These are phyloP conservation scores for Rhodotorula glutinis DNA, from an alignment of 1,284 basidiomycete species.

Conservation along the genomic window DNA sequence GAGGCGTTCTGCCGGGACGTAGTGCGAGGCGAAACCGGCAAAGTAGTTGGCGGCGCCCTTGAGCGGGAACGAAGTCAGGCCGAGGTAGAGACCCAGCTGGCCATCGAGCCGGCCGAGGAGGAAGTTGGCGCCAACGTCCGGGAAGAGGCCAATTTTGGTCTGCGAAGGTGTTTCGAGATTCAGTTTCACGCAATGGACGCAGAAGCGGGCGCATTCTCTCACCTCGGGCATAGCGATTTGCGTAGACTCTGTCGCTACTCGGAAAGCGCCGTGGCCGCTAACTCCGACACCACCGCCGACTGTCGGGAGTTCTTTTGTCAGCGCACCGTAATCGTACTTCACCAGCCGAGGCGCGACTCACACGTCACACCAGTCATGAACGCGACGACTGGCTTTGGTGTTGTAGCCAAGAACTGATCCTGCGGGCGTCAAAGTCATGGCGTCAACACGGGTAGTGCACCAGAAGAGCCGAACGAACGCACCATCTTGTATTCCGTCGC, in stretches of 20 bases:
- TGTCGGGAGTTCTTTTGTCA: constrained; percentile 8
- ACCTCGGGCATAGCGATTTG: constrained; percentile 90
- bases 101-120: constrained; percentile 90
- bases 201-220: too few species aligned
- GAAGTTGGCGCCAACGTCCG: constrained; percentile 88
- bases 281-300: constrained; percentile 95
- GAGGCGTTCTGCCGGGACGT: constrained; percentile 69
- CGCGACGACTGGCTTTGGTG: constrained; percentile 81
- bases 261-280: constrained; percentile 79
- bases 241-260: constrained; percentile 91
- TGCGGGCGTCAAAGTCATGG: constrained; percentile 48
- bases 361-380: constrained; percentile 82
- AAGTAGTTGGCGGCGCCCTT: constrained; percentile 78
- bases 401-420: constrained; percentile 75
- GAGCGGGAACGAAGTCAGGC: constrained; percentile 74
- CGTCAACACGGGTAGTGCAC: too few species aligned
- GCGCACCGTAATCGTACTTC: too few species aligned
- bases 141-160: constrained; percentile 55
- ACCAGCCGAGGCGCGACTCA: not conserved
- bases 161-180: constrained; percentile 8
- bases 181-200: not conserved
- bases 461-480: not conserved
- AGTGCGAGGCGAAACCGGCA: constrained; percentile 83
- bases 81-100: constrained; percentile 85
- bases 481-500: constrained; percentile 72